Base-by-base conservation (phyloP, 495 filamentous ascomycete species). In the Penicillium waksmanii region DNA sequence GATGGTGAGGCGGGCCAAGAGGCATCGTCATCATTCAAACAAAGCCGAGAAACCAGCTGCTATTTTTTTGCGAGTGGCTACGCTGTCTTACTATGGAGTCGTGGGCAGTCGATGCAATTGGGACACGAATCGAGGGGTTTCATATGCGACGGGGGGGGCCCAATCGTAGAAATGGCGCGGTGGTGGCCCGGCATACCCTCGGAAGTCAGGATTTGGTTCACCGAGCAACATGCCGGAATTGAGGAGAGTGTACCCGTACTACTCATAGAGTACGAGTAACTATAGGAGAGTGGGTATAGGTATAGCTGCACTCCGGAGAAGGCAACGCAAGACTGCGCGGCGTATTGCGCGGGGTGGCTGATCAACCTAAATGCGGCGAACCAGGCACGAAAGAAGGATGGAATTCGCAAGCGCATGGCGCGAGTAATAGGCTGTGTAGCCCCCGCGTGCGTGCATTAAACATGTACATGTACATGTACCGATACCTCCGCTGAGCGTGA, bases 141-240 rank as follows among this genome's bases (percentile, higher is more conserved):
- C 46, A 48, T 48, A 27, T 48, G 46, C 11, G 46, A 48, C 23
- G 18, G 46, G 42, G 46, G 42, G 23, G 9, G 46, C 46, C 46
- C 46, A 48, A 48, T 48, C 3, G 23, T 48, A 48, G 46, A 48
- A 48, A 27, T 25, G 11, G 19, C 46, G 51, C 51, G 11, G 36
- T 6, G 33, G 54, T 47, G 13, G 33, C 13, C 40, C 51, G 58
- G 53, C 53, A 61, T 56, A 56, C 51, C 51, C 58, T 56, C 58
- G 52, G 53, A 46, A 17, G 27, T 5, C 15, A 38, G 12, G 8
- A 38, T 17, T 61, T 53, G 58, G 53, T 56, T 23, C 33, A 51
- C 58, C 35, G 53, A 38, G 52, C 35, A 61, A 50, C 44, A 34
- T 25, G 27, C 27, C 6, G 27, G 0, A 31, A 31, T 4, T 31